A percentile compares a stretch with the other conserved stretches of the same genome.
These are phyloP conservation scores for Casuarina cunninghamiana DNA, from an alignment of 306 rosid genomes.

Conservation along the genomic window DNA sequence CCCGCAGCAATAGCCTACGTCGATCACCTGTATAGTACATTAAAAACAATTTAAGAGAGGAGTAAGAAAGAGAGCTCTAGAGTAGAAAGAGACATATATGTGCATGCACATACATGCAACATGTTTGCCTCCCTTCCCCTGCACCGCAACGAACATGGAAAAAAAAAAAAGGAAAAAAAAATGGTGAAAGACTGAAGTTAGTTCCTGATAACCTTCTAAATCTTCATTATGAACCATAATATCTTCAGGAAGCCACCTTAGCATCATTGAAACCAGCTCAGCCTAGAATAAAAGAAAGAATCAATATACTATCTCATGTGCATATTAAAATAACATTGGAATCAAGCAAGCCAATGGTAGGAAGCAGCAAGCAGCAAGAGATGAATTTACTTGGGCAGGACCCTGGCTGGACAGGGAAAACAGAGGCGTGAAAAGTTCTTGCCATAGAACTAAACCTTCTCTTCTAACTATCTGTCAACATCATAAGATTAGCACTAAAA, in stretches of 20 bases:
- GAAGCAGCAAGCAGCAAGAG: constrained; percentile 17
- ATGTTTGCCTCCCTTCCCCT: not conserved
- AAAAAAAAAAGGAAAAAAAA: not conserved
- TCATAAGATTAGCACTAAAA: constrained; percentile 16
- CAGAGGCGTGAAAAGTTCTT: constrained; percentile 70
- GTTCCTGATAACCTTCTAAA: constrained; percentile 71
- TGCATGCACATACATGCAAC: constrained; percentile 1
- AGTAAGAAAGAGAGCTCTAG: constrained; percentile 23
- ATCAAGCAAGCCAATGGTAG: not conserved
- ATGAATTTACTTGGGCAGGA: constrained; percentile 72
- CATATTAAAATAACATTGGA: constrained; percentile 17
- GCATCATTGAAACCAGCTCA: constrained; percentile 94
- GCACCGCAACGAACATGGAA: not conserved
- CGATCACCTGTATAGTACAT: constrained; percentile 64
- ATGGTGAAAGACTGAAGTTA: constrained; percentile 18
- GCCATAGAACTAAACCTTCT: constrained; percentile 79
- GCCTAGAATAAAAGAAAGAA: constrained; percentile 52
- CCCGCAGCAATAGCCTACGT: constrained; percentile 86
- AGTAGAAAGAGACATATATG: constrained; percentile 15
- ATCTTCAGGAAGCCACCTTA: constrained; percentile 99
- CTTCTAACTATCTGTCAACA: constrained; percentile 80
- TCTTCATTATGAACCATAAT: constrained; percentile 97
- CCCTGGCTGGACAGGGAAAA: constrained; percentile 80
- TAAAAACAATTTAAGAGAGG: constrained; percentile 31
- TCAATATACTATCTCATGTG: constrained; percentile 15